These are phyloP conservation scores for Yarrowia sp. DNA, from an alignment of 805 yeast genomes.

Conservation along the genomic window DNA sequence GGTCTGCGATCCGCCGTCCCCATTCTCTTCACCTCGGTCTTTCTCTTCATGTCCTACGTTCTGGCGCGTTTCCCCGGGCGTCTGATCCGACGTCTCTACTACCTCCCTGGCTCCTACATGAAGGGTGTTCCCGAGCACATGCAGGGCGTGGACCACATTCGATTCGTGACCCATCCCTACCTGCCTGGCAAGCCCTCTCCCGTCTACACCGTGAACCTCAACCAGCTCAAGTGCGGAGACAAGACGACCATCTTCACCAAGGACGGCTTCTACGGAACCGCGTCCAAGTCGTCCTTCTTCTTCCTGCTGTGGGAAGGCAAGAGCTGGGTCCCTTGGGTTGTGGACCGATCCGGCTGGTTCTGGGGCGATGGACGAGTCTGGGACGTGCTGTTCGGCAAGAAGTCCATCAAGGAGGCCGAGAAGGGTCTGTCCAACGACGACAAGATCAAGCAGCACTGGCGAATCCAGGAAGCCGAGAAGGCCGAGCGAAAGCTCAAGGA, in stretches of 20 bases:
- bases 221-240: slow-evolving; percentile 53
- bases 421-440: slow-evolving; percentile 63
- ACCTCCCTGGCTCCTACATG: slow-evolving; percentile 49
- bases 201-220: slow-evolving; percentile 63
- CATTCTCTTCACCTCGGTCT: slow-evolving; percentile 39
- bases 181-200: slow-evolving; percentile 78
- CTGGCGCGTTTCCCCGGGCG: slow-evolving; percentile 63
- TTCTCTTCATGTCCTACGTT: slow-evolving; percentile 45
- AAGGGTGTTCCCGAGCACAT: slow-evolving; percentile 23
- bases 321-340: slow-evolving; percentile 62
- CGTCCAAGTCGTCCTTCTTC: slow-evolving; percentile 70
- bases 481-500: slow-evolving; percentile 38
- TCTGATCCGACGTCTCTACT: slow-evolving; percentile 72
- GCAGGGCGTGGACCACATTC: slow-evolving; percentile 47
- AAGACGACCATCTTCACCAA: slow-evolving; percentile 77
- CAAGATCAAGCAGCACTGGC: slow-evolving; percentile 50
- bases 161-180: slow-evolving; percentile 71
- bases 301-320: slow-evolving; percentile 64
- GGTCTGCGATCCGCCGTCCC: slow-evolving; percentile 42
- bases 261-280: slow-evolving; percentile 83
- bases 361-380: slow-evolving; percentile 91
- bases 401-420: slow-evolving; percentile 72
- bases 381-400: slow-evolving; percentile 79
- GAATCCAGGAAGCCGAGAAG: slow-evolving; percentile 50
- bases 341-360: slow-evolving; percentile 83